Conservation (phyloP, 2,329 filamentous ascomycete species). For the Arthrobotrys entomopaga region DNA sequence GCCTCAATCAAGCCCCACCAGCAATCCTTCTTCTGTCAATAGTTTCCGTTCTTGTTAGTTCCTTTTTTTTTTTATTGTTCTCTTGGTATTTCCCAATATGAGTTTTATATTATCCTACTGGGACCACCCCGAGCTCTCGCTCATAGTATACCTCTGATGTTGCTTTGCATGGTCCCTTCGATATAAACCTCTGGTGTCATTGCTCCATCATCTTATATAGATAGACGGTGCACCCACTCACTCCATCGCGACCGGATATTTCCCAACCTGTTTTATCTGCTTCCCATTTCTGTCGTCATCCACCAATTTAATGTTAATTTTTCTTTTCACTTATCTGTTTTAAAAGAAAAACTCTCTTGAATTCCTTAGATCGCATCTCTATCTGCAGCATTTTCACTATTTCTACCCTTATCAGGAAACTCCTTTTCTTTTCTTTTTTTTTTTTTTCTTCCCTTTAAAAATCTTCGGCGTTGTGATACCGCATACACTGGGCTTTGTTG, state of each 20-base stretch:
- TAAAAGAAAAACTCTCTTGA: not conserved
- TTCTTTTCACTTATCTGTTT: slow-evolving; percentile 10
- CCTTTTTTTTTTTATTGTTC: not conserved
- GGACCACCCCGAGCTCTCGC: slow-evolving; percentile 1
- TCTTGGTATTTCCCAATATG: not conserved
- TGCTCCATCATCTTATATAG: slow-evolving; percentile 52
- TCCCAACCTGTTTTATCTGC: slow-evolving; percentile 32
- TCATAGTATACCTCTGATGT: slow-evolving; percentile 3
- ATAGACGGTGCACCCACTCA: slow-evolving; percentile 51
- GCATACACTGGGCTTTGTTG: slow-evolving; percentile 17
- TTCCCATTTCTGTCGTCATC: slow-evolving; percentile 47
- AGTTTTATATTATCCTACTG: slow-evolving; percentile 1
- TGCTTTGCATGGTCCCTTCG: slow-evolving; percentile 4
- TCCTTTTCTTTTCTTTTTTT: slow-evolving; percentile 1
- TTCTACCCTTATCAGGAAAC: slow-evolving; percentile 44
- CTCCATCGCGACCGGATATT: slow-evolving; percentile 26
- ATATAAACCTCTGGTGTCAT: slow-evolving; percentile 24
- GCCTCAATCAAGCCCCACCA: slow-evolving; percentile 22
- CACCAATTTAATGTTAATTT: slow-evolving; percentile 20
- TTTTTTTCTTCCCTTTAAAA: slow-evolving; percentile 8
- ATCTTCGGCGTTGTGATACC: slow-evolving; percentile 47
- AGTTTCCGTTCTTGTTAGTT: slow-evolving; percentile 20
- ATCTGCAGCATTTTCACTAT: slow-evolving; percentile 26
- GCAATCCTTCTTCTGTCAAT: slow-evolving; percentile 2
- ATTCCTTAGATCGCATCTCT: slow-evolving; percentile 26